phyloP scores from a whole-genome alignment of 495 filamentous ascomycete genomes.

The Rusavskia elegans region DNA sequence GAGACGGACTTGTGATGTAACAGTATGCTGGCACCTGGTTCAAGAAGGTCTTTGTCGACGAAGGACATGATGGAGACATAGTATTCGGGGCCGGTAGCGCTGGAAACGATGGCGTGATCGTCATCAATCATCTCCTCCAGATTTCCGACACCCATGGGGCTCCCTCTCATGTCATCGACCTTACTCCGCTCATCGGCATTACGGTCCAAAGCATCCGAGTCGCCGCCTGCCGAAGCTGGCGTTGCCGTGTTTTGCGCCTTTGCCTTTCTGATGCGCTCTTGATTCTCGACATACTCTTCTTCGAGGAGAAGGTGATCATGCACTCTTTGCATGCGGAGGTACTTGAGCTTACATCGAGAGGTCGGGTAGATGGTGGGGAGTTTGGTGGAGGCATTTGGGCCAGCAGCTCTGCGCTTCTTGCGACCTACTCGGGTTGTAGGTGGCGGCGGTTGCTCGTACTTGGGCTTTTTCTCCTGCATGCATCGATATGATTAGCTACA shows the following conservation, averaged over 20 bases:
- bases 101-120: conserved; percentile 97
- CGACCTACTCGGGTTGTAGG: conserved; percentile 96
- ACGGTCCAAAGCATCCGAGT: conserved; percentile 53
- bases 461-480: conserved; percentile 92
- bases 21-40: conserved; percentile 89
- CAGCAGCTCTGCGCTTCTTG: conserved; percentile 88
- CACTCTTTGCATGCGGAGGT: conserved; percentile 94
- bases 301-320: conserved; percentile 95
- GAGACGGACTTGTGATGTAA: conserved; percentile 96
- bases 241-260: conserved; percentile 63
- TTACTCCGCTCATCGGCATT: conserved; percentile 91
- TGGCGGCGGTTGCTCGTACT: conserved; percentile 94
- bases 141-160: conserved; percentile 96
- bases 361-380: conserved; percentile 87
- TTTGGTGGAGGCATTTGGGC: conserved; percentile 86
- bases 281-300: conserved; percentile 98
- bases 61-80: conserved; percentile 99
- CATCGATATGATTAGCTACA: conserved; percentile 9
- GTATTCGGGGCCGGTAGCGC: conserved; percentile 94
- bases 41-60: conserved; percentile 95
- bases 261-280: conserved; percentile 82
- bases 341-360: conserved; percentile 89
- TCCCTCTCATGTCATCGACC: conserved; percentile 97
- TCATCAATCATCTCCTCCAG: conserved; percentile 99
- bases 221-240: conserved; percentile 33